Evolutionary conservation across 257 asterid genomes (phyloP).

Genomic region (Solanum dulcamara): DNA sequence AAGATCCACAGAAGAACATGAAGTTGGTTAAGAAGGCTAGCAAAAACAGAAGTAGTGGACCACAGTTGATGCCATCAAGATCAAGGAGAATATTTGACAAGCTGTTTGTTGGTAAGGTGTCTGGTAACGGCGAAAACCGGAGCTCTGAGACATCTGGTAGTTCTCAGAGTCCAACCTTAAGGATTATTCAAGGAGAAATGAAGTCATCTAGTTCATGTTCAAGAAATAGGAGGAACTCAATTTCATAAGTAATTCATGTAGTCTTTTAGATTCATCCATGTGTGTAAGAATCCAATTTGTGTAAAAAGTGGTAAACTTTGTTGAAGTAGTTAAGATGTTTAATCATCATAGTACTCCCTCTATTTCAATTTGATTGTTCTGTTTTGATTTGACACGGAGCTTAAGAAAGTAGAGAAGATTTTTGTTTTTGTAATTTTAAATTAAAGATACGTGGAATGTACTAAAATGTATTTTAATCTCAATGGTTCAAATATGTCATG

Average conservation of each 20-base stretch:
- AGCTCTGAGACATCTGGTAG: conserved; percentile 86
- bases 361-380: too few species aligned
- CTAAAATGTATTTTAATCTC: neutral
- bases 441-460: neutral
- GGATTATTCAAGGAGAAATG: conserved; percentile 34
- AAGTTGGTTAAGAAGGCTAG: conserved; percentile 37
- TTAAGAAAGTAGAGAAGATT: neutral
- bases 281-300: neutral
- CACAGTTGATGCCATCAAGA: conserved; percentile 70
- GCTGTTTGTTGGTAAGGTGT: conserved; percentile 66
- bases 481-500: neutral
- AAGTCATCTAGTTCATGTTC: conserved; percentile 41
- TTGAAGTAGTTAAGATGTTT: neutral
- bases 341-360: neutral
- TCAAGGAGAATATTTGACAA: conserved; percentile 78
- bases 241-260: conserved; percentile 31
- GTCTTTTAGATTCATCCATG: neutral
- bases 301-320: neutral
- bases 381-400: neutral
- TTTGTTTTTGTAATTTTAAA: neutral
- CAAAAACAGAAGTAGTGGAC: conserved; percentile 37
- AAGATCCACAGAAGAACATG: conserved; percentile 16
- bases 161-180: conserved; percentile 72
- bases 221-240: conserved; percentile 68
- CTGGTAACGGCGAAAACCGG: conserved; percentile 41